Evolutionary conservation across 2,329 filamentous ascomycete genomes (phyloP), one percentile per base, ranked within the genome.

Genomic region (Apiospora koreana): DNA sequence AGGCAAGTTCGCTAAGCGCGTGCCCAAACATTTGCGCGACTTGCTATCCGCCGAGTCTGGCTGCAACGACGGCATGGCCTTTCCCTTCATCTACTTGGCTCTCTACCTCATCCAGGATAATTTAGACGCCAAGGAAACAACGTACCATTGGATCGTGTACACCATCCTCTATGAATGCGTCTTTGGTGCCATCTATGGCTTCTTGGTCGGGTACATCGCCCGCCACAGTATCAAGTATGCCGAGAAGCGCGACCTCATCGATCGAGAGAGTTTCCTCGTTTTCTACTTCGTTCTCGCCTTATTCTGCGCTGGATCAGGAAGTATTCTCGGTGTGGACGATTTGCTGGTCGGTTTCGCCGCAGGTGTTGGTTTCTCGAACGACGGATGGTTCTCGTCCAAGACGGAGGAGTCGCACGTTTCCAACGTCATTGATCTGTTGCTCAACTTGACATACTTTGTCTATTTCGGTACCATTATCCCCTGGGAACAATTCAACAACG

Each of bases 11-110:
- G 95, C 96, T 45, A 97, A 97, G 84, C 91, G 96, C 73, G 94
- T 99, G 5, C 96, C 96, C 28, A 98, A 98, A 85, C 96, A 99
- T 90, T 85, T 99, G 83, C 89, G 96, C 86, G 96, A 99, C 83
- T 80, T 99, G 68, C 86, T 99, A 16, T 99, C 96, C 5, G 95
- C 95, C 70, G 96, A 99, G 83, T 99, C 96, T 9, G 96, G 96
- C 41, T 99, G 96, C 84, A 99, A 99, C 86, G 96, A 99, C 80
- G 96, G 96, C 82, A 99, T 99, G 96, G 96, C 96, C 1, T 99
- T 99, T 79, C 96, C 96, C 0, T 99, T 99, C 81, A 89, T 99
- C 77, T 99, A 99, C 80, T 87, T 99, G 41, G 92, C 93, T 0
- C 85, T 98, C 41, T 98, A 98, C 81, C 88, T 98, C 65, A 93